Conservation (phyloP, 129 eudicot genomes). For the Artemisia argyi region DNA sequence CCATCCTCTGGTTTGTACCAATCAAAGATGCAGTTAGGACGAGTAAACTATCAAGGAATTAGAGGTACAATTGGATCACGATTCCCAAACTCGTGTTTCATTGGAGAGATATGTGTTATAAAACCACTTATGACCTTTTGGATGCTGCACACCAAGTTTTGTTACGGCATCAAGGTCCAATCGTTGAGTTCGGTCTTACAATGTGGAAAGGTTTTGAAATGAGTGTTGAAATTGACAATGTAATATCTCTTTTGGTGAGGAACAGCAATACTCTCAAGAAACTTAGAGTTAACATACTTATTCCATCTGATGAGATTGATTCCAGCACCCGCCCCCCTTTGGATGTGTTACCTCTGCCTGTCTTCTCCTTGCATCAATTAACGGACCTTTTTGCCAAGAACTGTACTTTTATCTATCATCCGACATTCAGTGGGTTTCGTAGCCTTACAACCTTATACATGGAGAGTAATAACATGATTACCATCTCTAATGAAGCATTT, state of each 20-base stretch:
- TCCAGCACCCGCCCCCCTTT: not conserved
- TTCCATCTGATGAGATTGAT: not conserved
- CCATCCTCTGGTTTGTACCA: no score
- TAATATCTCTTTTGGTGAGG: not conserved
- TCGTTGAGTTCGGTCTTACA: not conserved
- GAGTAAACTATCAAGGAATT: no score
- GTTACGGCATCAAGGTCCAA: slow-evolving; percentile 7
- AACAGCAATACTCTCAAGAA: not conserved
- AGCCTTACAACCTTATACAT: no score
- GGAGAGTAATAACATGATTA: no score
- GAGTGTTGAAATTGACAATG: not conserved
- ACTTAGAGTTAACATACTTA: not conserved
- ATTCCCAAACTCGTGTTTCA: not conserved
- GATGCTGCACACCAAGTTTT: slow-evolving; percentile 1
- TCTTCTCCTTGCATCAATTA: not conserved
- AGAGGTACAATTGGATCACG: no score
- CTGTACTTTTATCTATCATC: no score
- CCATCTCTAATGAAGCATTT: not conserved
- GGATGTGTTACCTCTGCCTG: not conserved
- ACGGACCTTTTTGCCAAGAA: not conserved
- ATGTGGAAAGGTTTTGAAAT: not conserved
- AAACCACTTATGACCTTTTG: not conserved
- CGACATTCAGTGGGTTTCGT: no score
- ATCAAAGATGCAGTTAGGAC: no score
- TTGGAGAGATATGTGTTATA: not conserved